These are phyloP conservation scores for Hordeum pubiflorum DNA, from an alignment of 202 grass and related monocot genomes.

Conservation along the genomic window DNA sequence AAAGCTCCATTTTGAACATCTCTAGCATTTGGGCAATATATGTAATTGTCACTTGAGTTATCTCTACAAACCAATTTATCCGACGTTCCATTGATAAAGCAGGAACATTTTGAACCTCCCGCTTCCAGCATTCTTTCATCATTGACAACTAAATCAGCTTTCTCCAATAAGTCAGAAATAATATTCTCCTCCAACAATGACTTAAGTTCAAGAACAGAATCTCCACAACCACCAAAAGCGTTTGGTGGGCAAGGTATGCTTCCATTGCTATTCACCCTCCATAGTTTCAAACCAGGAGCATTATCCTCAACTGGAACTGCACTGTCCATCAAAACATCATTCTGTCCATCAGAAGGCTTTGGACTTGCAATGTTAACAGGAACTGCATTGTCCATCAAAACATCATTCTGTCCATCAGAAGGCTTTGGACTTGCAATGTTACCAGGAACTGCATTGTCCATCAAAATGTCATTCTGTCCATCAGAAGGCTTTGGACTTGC, in stretches of 20 bases:
- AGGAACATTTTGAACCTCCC: conserved; percentile 33
- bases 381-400: not conserved
- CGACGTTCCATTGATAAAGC: too few species aligned
- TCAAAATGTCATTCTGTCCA: not conserved
- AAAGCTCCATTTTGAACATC: conserved; percentile 42
- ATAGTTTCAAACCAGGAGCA: conserved; percentile 6
- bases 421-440: not conserved
- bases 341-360: conserved; percentile 4
- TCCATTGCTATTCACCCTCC: conserved; percentile 41
- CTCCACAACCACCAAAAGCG: conserved; percentile 55
- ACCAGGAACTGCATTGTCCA: not conserved
- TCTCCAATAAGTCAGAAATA: conserved; percentile 34
- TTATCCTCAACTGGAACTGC: not conserved
- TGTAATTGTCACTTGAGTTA: conserved; percentile 48
- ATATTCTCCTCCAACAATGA: conserved; percentile 38
- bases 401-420: not conserved
- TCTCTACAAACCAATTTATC: conserved; percentile 45
- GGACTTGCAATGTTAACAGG: too few species aligned
- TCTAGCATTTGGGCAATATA: conserved; percentile 58
- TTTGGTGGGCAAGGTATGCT: conserved; percentile 72
- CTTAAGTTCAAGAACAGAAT: conserved; percentile 52
- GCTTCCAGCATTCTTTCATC: not conserved
- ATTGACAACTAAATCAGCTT: not conserved
- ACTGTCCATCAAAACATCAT: not conserved
- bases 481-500: not conserved